Conservation (phyloP, 2,329 filamentous ascomycete genomes). For the Mycocentrospora acerina region DNA sequence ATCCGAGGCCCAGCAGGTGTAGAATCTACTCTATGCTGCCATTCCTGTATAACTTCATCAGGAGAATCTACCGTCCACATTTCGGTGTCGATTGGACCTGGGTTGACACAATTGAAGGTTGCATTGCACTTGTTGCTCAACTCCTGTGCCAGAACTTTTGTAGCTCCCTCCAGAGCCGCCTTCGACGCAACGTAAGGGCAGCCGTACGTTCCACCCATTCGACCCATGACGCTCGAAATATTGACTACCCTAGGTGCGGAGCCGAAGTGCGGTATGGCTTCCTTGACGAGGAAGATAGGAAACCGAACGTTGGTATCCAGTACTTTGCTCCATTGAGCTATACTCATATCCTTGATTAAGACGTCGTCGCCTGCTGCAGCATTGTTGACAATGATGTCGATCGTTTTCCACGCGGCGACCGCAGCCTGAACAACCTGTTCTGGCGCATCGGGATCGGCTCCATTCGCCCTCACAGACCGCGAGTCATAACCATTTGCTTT, state of each 20-base stretch:
- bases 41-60: no score
- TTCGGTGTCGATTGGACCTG: no score
- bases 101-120: no score
- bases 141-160: no score
- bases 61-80: no score
- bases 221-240: no score
- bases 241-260: conserved; percentile 42
- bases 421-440: conserved; percentile 31
- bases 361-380: conserved; percentile 18
- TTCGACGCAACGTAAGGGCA: no score
- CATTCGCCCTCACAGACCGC: conserved; percentile 36
- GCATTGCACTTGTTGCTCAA: no score
- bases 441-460: conserved; percentile 24
- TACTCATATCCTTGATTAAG: conserved; percentile 40
- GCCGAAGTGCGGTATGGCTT: conserved; percentile 50
- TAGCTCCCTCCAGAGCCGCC: no score
- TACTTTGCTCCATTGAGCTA: conserved; percentile 50
- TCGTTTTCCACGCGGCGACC: conserved; percentile 8
- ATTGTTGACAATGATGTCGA: conserved; percentile 43
- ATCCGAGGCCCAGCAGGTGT: no score
- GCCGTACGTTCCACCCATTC: no score
- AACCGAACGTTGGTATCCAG: conserved; percentile 57
- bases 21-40: no score
- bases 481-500: conserved; percentile 14
- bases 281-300: conserved; percentile 53